Evolutionary conservation across 176 grass and related monocot species (phyloP), one percentile per base, ranked within the genome.

Genomic region (Pontederia paniculata): DNA sequence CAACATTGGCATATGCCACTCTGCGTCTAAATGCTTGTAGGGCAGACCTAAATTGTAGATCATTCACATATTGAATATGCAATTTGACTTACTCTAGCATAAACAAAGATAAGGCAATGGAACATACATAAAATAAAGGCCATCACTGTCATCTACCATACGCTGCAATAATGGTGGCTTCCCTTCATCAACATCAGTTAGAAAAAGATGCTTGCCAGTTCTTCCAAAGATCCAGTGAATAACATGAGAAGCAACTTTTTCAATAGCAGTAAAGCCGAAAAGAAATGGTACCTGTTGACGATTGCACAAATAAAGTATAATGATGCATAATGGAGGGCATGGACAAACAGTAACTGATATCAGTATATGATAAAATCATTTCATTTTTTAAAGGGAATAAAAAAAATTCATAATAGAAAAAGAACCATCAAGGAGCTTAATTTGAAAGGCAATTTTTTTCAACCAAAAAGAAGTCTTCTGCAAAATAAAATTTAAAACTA

Each of bases 201-300:
- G 66, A 72, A 98, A 98, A 42, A 98, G 72, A 80, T 98, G 93
- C 70, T 83, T 98, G 19, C 93, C 93, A 17, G 93, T 98, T 79
- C 70, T 78, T 91, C 86, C 77, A 54, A 98, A 98, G 76, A 98
- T 98, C 45, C 86, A 80, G 67, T 91, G 86, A 82, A 98, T 91
- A 45, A 98, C 76, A 77, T 23, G 66, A 67, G 76, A 82, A 0
- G 93, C 87, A 66, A 91, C 76, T 43, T 73, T 98, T 75, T 98
- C 93, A 43, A 91, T 73, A 14, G 75, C 86, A 22, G 86, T 79
- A 42, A 98, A 61, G 23, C 93, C 93, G 59, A 98, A 91, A 69
- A 91, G 83, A 80, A 98, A 98, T 68, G 93, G 93, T 71, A 98
- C 93, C 93, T 98, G 68, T 28, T 77, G 14, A 73, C 57, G 13